Evolutionary conservation across 2,329 filamentous ascomycete species (phyloP), one percentile per base, ranked within the genome.

Genomic region (Camptophora hylomeconis): DNA sequence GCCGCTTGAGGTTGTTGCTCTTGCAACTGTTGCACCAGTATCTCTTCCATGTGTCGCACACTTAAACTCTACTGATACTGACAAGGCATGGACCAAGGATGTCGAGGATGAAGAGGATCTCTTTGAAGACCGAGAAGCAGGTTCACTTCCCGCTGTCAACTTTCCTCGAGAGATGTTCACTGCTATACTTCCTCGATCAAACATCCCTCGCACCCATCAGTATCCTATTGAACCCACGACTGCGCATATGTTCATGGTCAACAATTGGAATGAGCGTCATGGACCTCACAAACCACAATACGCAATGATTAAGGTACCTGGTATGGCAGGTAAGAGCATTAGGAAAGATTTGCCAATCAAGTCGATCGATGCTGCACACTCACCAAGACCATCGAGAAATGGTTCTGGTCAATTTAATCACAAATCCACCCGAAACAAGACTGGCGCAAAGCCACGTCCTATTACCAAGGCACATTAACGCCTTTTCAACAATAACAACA

Each of bases 111-210:
- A 80, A 2, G 80, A 84, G 42, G 77, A 80, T 37, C 81, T 80
- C 40, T 86, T 86, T 40, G 80, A 82, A 47, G 77, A 83, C 46
- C 77, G 80, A 45, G 78, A 84, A 50, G 80, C 80, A 60, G 79
- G 79, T 3, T 84, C 79, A 5, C 55, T 82, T n/a, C 79, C 79
- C 1, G 64, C 69, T 13, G 72, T 84, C 14, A 69, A 31, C 28
- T 31, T 31, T 17, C 28, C 28, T 8, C 7, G n/a, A 17, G 28
- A 31, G 12, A 23, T 23, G 13, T 23, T n/a, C n/a, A n/a, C n/a
- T n/a, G n/a, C n/a, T n/a, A n/a, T n/a, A n/a, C n/a, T n/a, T n/a
- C n/a, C n/a, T n/a, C n/a, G n/a, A n/a, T n/a, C n/a, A n/a, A n/a
- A n/a, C n/a, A n/a, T n/a, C n/a, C n/a, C n/a, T n/a, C n/a, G n/a